These are phyloP conservation scores for Solanum habrochaites DNA, from an alignment of 257 asterid genomes.

Conservation along the genomic window DNA sequence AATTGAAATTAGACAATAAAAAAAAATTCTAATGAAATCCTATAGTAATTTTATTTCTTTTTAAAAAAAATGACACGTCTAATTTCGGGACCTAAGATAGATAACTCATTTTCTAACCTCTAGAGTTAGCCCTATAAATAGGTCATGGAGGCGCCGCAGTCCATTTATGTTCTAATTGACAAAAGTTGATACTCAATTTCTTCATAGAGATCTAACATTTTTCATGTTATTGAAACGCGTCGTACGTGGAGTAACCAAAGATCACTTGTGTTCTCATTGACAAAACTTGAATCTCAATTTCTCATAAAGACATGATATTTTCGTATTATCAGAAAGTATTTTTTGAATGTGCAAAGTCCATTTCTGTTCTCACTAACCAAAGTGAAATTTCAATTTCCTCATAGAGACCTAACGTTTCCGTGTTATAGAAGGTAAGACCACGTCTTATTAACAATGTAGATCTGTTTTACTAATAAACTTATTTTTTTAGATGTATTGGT, in stretches of 20 bases:
- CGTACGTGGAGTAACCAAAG: neutral
- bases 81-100: neutral
- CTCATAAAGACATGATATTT: neutral
- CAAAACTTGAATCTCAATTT: neutral
- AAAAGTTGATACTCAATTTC: neutral
- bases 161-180: neutral
- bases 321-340: neutral
- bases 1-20: neutral
- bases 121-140: neutral
- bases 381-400: neutral
- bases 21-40: neutral
- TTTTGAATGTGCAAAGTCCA: neutral
- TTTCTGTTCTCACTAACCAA: neutral
- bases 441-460: neutral
- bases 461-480: neutral
- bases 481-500: neutral
- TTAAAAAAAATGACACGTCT: neutral
- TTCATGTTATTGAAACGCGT: neutral
- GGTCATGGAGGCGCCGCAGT: neutral
- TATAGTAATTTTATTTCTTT: too few relatives aligned
- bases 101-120: neutral
- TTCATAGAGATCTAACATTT: neutral
- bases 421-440: neutral
- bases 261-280: neutral
- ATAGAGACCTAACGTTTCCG: neutral